Base-by-base conservation (phyloP, 2,329 filamentous ascomycete species). In the Diaporthe sp. region DNA sequence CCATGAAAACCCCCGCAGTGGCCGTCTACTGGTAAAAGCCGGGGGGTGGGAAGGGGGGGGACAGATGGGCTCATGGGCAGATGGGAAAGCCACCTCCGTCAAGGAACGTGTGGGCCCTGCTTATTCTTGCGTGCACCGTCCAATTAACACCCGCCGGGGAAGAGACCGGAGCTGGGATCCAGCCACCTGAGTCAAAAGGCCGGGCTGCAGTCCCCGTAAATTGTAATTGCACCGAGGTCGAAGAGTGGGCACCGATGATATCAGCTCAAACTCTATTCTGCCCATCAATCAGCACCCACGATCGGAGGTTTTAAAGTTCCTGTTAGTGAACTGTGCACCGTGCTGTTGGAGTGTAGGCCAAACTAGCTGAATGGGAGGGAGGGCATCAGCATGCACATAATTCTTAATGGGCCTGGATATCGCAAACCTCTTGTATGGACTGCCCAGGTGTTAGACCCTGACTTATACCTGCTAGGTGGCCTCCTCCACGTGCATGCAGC, bases 171-270 rank as follows among this genome's bases (percentile, higher is more conserved):
- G 65, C 65, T 55, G 65, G 65, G 65, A 69, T 69, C 34, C 34
- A 22, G 49, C 13, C 9, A 55, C 34, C n/a, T 53, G 65, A 69
- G 65, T 68, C 65, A 55, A 55, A 22, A 42, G 34, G 49, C 65
- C 65, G 49, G 13, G 65, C 65, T 69, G 49, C 65, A 42, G 49
- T 8, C 65, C 65, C 65, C 49, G 65, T 69, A 69, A 39, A 55
- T 55, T 55, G 65, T 69, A 69, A 69, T 69, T 69, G 65, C 49
- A 69, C 65, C 65, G 65, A 55, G 65, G 49, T 19, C 34, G n/a
- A 42, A 53, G 15, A 55, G 65, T 69, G 65, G 65, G 37, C 65
- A 55, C 65, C 13, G 46, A 53, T 68, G 62, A 68, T 68, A 53
- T 53, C 65, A 69, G 65, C 49, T 69, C 65, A 55, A 69, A 69